A percentile compares a stretch with the other conserved stretches of the same genome.
Evolutionary conservation across 768 basidiomycete genomes (phyloP).

Genomic region (Agrocybe chaxingu): DNA sequence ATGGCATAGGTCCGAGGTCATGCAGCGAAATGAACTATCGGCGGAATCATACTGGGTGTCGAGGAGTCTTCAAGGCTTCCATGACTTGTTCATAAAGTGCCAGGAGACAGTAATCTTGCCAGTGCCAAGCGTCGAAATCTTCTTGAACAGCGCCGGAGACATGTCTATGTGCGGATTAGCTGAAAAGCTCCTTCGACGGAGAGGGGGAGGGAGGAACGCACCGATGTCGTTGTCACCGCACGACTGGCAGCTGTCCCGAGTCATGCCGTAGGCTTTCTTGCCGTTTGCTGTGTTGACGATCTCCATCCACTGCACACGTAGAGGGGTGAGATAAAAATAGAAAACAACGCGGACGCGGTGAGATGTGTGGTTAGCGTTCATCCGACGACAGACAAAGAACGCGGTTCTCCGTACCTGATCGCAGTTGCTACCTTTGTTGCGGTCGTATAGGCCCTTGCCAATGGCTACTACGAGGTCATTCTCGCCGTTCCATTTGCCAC

Average conservation of each 20-base stretch:
- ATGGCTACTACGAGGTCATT: slow-evolving; percentile 63
- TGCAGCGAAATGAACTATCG: not conserved
- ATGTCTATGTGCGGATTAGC: slow-evolving; percentile 43
- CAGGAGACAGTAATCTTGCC: slow-evolving; percentile 57
- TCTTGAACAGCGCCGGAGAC: slow-evolving; percentile 58
- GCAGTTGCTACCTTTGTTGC: slow-evolving; percentile 52
- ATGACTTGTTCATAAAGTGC: slow-evolving; percentile 47
- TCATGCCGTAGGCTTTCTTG: slow-evolving; percentile 43
- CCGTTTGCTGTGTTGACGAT: slow-evolving; percentile 60
- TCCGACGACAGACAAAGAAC: slow-evolving; percentile 2
- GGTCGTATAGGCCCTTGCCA: slow-evolving; percentile 47
- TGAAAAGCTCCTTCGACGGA: not conserved
- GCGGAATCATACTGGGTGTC: not conserved
- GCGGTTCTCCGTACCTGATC: slow-evolving; percentile 39
- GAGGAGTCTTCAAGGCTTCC: slow-evolving; percentile 7
- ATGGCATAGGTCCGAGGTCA: not conserved
- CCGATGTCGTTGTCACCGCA: slow-evolving; percentile 57
- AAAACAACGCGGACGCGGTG: slow-evolving; percentile 4
- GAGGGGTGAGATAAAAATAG: slow-evolving; percentile 3
- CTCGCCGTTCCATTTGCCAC: slow-evolving; percentile 48
- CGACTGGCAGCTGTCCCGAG: slow-evolving; percentile 56
- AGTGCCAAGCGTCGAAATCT: slow-evolving; percentile 41
- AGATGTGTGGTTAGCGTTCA: not conserved
- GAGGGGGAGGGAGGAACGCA: slow-evolving; percentile 24
- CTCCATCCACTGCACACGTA: slow-evolving; percentile 44